Percentiles rank a stretch among this genome's conserved stretches.
Evolutionary conservation across 202 grass and related monocot species (phyloP).

Genomic region (Bolboschoenoplectus hybrid): DNA sequence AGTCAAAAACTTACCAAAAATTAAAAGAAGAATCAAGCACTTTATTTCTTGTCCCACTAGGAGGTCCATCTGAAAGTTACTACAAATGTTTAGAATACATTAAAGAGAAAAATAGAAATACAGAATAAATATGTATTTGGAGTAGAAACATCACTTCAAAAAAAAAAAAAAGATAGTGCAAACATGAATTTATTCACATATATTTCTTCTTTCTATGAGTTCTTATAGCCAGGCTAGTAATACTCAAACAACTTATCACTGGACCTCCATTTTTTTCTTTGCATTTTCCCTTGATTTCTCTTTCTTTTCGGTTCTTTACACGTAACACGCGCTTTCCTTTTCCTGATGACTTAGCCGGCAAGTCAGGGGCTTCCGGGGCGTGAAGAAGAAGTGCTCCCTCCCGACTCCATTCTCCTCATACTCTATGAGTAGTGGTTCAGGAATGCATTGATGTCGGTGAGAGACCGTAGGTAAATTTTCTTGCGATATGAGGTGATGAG

Average conservation of each 20-base stretch:
- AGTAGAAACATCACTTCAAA: not conserved
- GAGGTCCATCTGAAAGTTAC: not conserved
- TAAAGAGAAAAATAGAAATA: not conserved
- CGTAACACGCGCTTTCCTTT: no score
- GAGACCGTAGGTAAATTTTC: no score
- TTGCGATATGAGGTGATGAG: no score
- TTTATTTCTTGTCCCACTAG: no score
- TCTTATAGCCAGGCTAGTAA: not conserved
- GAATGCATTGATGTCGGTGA: no score
- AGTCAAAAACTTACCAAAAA: not conserved
- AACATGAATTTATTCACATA: not conserved
- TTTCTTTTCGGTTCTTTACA: not conserved
- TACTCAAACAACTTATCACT: not conserved
- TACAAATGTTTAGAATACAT: not conserved
- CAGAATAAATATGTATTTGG: not conserved
- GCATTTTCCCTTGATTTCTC: not conserved
- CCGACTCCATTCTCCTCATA: not conserved
- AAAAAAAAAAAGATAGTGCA: no score
- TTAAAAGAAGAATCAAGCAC: not conserved
- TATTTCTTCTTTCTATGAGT: not conserved
- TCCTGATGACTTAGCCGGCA: no score
- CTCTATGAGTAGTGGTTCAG: no score
- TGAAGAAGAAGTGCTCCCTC: not conserved
- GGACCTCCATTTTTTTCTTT: not conserved
- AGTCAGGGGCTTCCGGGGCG: no score